Conservation (phyloP, 192 early-diverging fungal genomes). For the Gryganskiella cystojenkinii region DNA sequence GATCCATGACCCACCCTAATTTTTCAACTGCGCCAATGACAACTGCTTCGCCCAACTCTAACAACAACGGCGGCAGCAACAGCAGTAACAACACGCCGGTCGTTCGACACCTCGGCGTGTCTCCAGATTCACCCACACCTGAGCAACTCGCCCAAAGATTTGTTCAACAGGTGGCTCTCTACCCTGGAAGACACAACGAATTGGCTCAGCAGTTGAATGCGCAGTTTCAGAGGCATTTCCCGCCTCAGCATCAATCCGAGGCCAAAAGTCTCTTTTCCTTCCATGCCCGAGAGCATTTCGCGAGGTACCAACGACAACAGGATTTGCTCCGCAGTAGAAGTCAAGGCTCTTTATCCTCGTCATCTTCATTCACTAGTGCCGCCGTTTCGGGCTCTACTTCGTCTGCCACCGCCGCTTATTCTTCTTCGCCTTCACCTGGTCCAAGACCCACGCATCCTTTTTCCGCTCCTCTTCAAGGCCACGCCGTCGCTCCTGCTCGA, state of each 20-base stretch:
- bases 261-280: slow-evolving; percentile 46
- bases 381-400: background rate
- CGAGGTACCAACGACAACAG: slow-evolving; percentile 41
- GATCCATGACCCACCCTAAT: slow-evolving; percentile 28
- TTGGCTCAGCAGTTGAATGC: slow-evolving; percentile 37
- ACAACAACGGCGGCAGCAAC: too few species aligned
- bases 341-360: slow-evolving; percentile 13
- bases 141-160: slow-evolving; percentile 49
- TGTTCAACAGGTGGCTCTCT: slow-evolving; percentile 42
- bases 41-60: too few species aligned
- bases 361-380: background rate
- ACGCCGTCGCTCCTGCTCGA: background rate
- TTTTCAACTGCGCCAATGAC: slow-evolving; percentile 23
- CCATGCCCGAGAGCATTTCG: slow-evolving; percentile 38
- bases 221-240: slow-evolving; percentile 47
- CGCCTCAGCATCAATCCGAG: slow-evolving; percentile 38
- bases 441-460: background rate
- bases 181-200: slow-evolving; percentile 48
- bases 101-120: slow-evolving; percentile 28
- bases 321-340: slow-evolving; percentile 26
- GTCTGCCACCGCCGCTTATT: background rate
- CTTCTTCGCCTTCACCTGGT: background rate
- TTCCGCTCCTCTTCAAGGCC: too few species aligned
- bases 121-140: slow-evolving; percentile 41
- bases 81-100: slow-evolving; percentile 4